These are phyloP conservation scores for Colletotrichum ledebouriae DNA, from an alignment of 2,329 filamentous ascomycete genomes.

Conservation along the genomic window DNA sequence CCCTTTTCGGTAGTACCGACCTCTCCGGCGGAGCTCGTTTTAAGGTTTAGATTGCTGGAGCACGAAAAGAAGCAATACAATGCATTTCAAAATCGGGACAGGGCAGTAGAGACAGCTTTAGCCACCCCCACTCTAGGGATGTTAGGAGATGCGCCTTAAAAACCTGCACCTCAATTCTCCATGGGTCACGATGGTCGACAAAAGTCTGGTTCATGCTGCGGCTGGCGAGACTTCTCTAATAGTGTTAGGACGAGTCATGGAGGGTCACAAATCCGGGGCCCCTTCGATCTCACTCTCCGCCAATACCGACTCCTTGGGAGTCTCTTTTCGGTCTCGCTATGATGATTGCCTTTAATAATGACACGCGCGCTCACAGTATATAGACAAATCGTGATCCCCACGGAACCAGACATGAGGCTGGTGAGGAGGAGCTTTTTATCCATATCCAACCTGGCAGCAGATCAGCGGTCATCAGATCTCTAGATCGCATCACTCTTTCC, in stretches of 20 bases:
- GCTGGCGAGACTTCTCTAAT: not conserved
- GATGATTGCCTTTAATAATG: not conserved
- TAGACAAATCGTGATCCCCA: slow-evolving; percentile 26
- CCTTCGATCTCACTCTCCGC: slow-evolving; percentile 19
- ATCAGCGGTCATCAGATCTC: slow-evolving; percentile 1
- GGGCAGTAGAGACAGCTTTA: slow-evolving; percentile 4
- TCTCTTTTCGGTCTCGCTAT: slow-evolving; percentile 2
- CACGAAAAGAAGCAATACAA: slow-evolving; percentile 16
- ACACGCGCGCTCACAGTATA: slow-evolving; percentile 12
- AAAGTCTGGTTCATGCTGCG: slow-evolving; percentile 30
- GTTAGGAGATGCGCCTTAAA: not conserved
- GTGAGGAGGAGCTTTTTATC: not conserved
- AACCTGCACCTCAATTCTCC: not conserved
- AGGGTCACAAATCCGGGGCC: slow-evolving; percentile 15
- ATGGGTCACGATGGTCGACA: slow-evolving; percentile 18
- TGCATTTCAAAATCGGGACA: not conserved
- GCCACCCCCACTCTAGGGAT: slow-evolving; percentile 4
- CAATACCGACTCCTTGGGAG: slow-evolving; percentile 18
- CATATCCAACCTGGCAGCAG: slow-evolving; percentile 23
- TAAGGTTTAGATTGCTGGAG: slow-evolving; percentile 27
- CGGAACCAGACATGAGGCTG: not conserved
- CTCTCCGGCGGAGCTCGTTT: slow-evolving; percentile 24
- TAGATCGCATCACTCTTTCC: slow-evolving; percentile 9
- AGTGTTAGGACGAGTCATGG: slow-evolving; percentile 24
- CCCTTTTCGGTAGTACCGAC: slow-evolving; percentile 37